These are phyloP conservation scores for Hypoxylon sp. DNA, from an alignment of 2,329 filamentous ascomycete species.

Conservation along the genomic window DNA sequence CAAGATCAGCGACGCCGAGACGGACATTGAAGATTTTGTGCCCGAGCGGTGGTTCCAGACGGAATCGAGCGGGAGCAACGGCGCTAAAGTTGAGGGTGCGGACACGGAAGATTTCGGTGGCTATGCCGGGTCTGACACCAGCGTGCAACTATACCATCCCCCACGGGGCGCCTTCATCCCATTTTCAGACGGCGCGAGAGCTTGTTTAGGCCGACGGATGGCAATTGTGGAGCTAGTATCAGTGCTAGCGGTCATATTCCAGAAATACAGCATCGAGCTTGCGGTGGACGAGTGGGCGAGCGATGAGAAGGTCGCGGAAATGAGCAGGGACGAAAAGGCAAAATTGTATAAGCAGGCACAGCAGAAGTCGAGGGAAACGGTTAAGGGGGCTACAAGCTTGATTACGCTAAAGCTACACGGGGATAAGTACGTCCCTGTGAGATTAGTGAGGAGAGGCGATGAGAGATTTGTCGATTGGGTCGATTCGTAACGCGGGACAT, in stretches of 20 bases:
- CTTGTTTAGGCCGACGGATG: slow-evolving; percentile 71
- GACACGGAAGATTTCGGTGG: slow-evolving; percentile 71
- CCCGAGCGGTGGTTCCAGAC: slow-evolving; percentile 79
- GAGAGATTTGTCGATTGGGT: slow-evolving; percentile 73
- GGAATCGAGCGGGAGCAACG: slow-evolving; percentile 39
- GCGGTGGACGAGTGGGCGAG: slow-evolving; percentile 74
- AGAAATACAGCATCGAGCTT: slow-evolving; percentile 77
- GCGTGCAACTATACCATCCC: slow-evolving; percentile 72
- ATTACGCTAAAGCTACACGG: slow-evolving; percentile 80
- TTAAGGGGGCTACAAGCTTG: slow-evolving; percentile 71
- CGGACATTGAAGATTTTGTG: slow-evolving; percentile 77
- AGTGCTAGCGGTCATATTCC: slow-evolving; percentile 68
- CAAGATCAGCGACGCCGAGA: slow-evolving; percentile 57
- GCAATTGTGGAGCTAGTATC: slow-evolving; percentile 73
- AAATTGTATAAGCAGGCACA: slow-evolving; percentile 74
- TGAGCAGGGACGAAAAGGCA: slow-evolving; percentile 63
- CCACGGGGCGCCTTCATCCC: slow-evolving; percentile 70
- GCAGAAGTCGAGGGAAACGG: slow-evolving; percentile 64
- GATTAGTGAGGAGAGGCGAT: slow-evolving; percentile 76
- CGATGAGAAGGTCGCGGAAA: slow-evolving; percentile 67
- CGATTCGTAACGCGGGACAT: slow-evolving; percentile 33
- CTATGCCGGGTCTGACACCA: slow-evolving; percentile 72
- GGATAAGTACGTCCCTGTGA: slow-evolving; percentile 72
- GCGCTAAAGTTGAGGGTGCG: slow-evolving; percentile 50
- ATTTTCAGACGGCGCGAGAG: slow-evolving; percentile 71